Percentiles rank a stretch among this genome's conserved stretches.
Conservation (phyloP, 1,284 basidiomycete genomes). For the Boletellus sp. region DNA sequence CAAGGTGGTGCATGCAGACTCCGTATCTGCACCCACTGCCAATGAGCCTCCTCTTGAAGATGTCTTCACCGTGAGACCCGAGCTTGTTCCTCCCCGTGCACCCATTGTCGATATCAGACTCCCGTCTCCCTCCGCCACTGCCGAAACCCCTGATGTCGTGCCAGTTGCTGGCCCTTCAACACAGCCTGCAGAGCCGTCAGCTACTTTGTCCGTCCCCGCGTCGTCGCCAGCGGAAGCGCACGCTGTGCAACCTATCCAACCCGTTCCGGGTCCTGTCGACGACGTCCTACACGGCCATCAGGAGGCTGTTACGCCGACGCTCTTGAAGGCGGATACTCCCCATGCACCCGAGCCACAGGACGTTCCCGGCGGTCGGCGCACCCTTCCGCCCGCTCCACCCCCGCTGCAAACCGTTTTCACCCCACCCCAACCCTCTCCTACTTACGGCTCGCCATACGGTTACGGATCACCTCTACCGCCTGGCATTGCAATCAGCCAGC, state of each 20-base stretch:
- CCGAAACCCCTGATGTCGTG: neutral
- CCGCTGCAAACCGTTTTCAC: slow-evolving; percentile 60
- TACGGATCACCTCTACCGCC: slow-evolving; percentile 63
- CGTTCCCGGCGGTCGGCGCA: slow-evolving; percentile 16
- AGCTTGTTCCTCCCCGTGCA: slow-evolving; percentile 33
- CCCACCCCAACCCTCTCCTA: slow-evolving; percentile 50
- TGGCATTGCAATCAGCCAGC: slow-evolving; percentile 67
- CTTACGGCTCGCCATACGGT: slow-evolving; percentile 60
- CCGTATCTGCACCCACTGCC: slow-evolving; percentile 30
- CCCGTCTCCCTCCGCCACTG: slow-evolving; percentile 8
- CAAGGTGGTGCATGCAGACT: slow-evolving; percentile 24
- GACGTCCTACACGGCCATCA: slow-evolving; percentile 27
- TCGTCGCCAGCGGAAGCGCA: slow-evolving; percentile 8
- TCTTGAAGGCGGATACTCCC: slow-evolving; percentile 32
- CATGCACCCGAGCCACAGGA: slow-evolving; percentile 21
- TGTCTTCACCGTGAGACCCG: slow-evolving; percentile 52
- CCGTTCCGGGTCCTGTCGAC: slow-evolving; percentile 11
- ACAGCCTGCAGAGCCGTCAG: slow-evolving; percentile 8
- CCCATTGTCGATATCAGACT: slow-evolving; percentile 33
- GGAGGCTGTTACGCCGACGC: slow-evolving; percentile 22
- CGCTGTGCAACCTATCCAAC: slow-evolving; percentile 11
- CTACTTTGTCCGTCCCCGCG: slow-evolving; percentile 4
- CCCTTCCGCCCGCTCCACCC: slow-evolving; percentile 42
- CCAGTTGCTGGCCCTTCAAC: slow-evolving; percentile 10
- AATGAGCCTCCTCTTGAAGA: slow-evolving; percentile 48